A percentile compares a stretch with the other conserved stretches of the same genome.
Conservation (phyloP, 2,329 filamentous ascomycete genomes). For the Catunica adiposa region DNA sequence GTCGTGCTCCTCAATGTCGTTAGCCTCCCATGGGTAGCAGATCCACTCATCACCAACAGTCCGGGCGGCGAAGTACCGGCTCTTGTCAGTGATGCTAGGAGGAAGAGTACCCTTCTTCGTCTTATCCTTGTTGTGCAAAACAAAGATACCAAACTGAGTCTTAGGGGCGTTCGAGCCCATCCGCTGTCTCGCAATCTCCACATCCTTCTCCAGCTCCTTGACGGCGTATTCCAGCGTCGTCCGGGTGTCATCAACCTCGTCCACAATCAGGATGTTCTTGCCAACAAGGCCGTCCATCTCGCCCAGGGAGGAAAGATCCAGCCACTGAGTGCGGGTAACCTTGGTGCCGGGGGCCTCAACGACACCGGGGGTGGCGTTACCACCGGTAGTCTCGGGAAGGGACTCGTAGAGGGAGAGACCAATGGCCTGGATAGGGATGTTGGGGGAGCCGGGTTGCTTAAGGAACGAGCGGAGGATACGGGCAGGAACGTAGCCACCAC, state of each 20-base stretch:
- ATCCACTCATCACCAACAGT: slow-evolving; percentile 96
- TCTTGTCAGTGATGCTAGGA: slow-evolving; percentile 53
- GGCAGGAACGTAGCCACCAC: slow-evolving; percentile 90
- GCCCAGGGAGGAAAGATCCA: slow-evolving; percentile 67
- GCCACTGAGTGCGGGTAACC: slow-evolving; percentile 96
- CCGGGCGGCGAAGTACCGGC: slow-evolving; percentile 67
- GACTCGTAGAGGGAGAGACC: slow-evolving; percentile 92
- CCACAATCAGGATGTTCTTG: slow-evolving; percentile 82
- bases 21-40: slow-evolving; percentile 97
- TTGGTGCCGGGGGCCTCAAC: slow-evolving; percentile 71
- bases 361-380: slow-evolving; percentile 27
- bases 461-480: slow-evolving; percentile 96
- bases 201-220: slow-evolving; percentile 85
- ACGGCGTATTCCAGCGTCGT: slow-evolving; percentile 92
- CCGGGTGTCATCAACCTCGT: slow-evolving; percentile 89
- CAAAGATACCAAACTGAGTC: slow-evolving; percentile 88
- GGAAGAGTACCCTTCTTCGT: slow-evolving; percentile 79
- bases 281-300: slow-evolving; percentile 80
- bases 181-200: slow-evolving; percentile 60
- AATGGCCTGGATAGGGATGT: slow-evolving; percentile 98
- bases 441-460: slow-evolving; percentile 68
- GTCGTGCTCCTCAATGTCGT: slow-evolving; percentile 87
- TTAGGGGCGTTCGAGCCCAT: slow-evolving; percentile 46
- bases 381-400: slow-evolving; percentile 40
- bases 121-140: slow-evolving; percentile 98